phyloP scores from a whole-genome alignment of 2,329 filamentous ascomycete genomes.

The Fusarium hainanense region DNA sequence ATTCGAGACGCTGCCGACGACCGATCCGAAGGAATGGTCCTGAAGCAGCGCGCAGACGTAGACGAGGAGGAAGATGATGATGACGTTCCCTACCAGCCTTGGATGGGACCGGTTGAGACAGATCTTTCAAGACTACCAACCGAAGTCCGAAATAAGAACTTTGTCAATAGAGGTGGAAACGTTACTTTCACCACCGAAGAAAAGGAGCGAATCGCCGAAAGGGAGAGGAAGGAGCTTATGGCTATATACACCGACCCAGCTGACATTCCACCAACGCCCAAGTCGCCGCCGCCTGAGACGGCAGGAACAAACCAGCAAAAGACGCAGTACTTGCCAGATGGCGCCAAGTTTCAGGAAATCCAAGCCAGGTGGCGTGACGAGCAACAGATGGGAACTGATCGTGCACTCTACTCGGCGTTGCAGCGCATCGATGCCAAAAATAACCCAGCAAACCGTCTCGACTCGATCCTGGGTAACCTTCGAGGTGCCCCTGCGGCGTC shows the following conservation, averaged over 20 bases:
- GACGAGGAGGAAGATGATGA: conserved; percentile 69
- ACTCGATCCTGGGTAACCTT: conserved; percentile 55
- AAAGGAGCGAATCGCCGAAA: conserved; percentile 65
- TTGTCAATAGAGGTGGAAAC: conserved; percentile 64
- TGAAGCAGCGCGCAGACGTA: conserved; percentile 64
- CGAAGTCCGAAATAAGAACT: conserved; percentile 60
- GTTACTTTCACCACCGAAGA: conserved; percentile 64
- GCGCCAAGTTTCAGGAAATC: conserved; percentile 60
- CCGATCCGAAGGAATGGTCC: conserved; percentile 76
- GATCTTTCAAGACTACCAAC: conserved; percentile 62
- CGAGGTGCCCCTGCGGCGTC: conserved; percentile 38
- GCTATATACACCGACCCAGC: conserved; percentile 65
- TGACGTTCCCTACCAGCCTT: conserved; percentile 64
- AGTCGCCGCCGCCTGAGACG: conserved; percentile 60
- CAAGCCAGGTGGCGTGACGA: conserved; percentile 62
- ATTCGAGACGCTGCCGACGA: conserved; percentile 78
- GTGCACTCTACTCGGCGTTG: conserved; percentile 57
- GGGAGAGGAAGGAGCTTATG: conserved; percentile 70
- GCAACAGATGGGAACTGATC: conserved; percentile 56
- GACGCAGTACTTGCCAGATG: conserved; percentile 53
- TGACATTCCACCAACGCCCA: conserved; percentile 67
- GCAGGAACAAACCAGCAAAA: conserved; percentile 42
- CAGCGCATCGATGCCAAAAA: conserved; percentile 56
- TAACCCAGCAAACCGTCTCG: conserved; percentile 52
- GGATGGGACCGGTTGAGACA: conserved; percentile 60